phyloP scores from a whole-genome alignment of 441 rosid species.

The Jatropha multifida region DNA sequence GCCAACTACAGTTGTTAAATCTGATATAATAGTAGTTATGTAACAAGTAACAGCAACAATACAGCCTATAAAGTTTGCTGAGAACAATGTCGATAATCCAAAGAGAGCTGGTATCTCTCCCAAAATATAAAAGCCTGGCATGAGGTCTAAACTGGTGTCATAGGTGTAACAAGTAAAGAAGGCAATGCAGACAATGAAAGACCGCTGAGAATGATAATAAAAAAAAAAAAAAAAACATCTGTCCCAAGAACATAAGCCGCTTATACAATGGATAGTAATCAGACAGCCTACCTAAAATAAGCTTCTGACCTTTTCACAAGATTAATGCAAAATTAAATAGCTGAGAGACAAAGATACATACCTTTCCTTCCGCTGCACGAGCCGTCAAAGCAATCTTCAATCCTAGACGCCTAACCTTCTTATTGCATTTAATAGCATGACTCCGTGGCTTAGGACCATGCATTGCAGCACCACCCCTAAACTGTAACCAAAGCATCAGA shows the following conservation, averaged over 20 bases:
- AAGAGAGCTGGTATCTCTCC: not conserved
- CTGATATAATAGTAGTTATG: not conserved
- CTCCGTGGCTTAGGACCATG: conserved; percentile 95
- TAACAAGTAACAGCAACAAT: not conserved
- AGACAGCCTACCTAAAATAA: not conserved
- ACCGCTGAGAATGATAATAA: not conserved
- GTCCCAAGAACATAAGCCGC: not conserved
- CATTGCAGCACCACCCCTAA: conserved; percentile 85
- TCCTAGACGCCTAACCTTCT: conserved; percentile 86
- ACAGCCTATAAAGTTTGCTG: not conserved
- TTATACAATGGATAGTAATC: not conserved
- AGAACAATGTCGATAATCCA: not conserved
- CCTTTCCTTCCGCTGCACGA: conserved; percentile 97
- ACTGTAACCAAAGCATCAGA: conserved; percentile 45
- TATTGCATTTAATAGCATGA: conserved; percentile 85
- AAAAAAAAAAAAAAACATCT: not conserved
- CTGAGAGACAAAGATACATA: conserved; percentile 25
- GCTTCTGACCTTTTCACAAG: not conserved
- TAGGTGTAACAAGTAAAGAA: not conserved
- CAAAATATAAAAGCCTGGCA: not conserved
- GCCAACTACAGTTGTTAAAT: no score
- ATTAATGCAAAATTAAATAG: not conserved
- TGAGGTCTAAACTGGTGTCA: not conserved
- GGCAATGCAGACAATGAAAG: not conserved
- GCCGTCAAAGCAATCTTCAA: conserved; percentile 88